Base-by-base conservation (phyloP, 306 rosid species). In the Prunus armeniaca region DNA sequence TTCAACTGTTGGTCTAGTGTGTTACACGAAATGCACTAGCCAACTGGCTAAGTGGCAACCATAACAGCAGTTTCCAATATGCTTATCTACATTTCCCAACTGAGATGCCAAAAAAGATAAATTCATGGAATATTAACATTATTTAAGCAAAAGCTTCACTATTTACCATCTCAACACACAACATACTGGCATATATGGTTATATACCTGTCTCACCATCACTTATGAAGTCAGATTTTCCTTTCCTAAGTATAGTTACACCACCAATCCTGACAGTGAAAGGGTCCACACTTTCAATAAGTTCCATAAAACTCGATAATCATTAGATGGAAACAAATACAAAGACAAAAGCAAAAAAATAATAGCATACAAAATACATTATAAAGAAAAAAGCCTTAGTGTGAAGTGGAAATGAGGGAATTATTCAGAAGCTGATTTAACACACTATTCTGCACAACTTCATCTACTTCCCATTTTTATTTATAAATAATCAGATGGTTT, bases 181-280 rank as follows among this genome's bases (percentile, higher is more conserved):
- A 7, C 6, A 49, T 12, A 74, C 54, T 67, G 76, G 70, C 43
- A 7, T 72, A 58, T 76, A 62, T 74, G 65, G 67, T 61, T 79
- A 78, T 71, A 17, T 83, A 93, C 97, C 94, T 76, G 91, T 91
- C 79, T 85, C 90, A 62, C 96, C 92, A 76, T 88, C 96, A 77
- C 93, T 89, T 51, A 93, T 86, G 76, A 93, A 85, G 83, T 93
- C 98, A 2, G 84, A 82, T 71, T 85, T 89, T 82, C 97, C 98
- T 78, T 93, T 93, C 84, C 82, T 83, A 22, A 93, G 89, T 75
- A 93, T 86, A 64, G 96, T 89, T 75, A 93, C 88, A 72, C 93
- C 89, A 30, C 97, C 97, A 86, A 91, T 88, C 87, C 97, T 93
- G 92, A 82, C 81, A 86, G 81, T 78, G 25, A 71, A 74, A 18